Percentiles rank a stretch among this genome's conserved stretches.
Evolutionary conservation across 2,329 filamentous ascomycete species (phyloP).

Genomic region (Xylaria sp.): DNA sequence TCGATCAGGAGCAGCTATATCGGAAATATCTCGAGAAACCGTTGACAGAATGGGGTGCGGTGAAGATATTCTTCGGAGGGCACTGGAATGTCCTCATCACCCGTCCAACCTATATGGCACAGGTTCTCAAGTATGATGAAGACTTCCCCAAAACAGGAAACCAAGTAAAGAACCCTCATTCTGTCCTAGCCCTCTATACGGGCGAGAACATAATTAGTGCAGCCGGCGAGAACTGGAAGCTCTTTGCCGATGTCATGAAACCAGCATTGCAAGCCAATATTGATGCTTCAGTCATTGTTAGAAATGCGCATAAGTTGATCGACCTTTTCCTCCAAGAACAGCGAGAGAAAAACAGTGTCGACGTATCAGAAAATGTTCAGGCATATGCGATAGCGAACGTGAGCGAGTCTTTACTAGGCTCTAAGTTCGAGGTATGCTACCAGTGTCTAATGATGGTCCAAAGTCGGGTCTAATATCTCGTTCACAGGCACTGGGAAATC

Average conservation of each 20-base stretch:
- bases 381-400: constrained; percentile 16
- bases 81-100: constrained; percentile 56
- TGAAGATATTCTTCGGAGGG: constrained; percentile 55
- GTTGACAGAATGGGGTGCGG: constrained; percentile 49
- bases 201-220: constrained; percentile 50
- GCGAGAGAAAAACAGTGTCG: neutral
- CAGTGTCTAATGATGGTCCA: neutral
- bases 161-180: constrained; percentile 48
- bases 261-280: constrained; percentile 42
- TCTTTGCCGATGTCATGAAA: constrained; percentile 45
- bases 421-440: constrained; percentile 3
- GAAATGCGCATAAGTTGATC: constrained; percentile 36
- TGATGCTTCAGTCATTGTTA: constrained; percentile 32
- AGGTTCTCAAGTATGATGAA: constrained; percentile 45
- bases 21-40: constrained; percentile 46
- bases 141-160: constrained; percentile 48
- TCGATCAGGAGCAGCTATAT: constrained; percentile 51
- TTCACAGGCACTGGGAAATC: constrained; percentile 34
- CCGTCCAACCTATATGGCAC: constrained; percentile 49
- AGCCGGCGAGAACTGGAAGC: constrained; percentile 45
- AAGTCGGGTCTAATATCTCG: neutral
- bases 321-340: constrained; percentile 35
- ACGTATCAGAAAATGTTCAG: constrained; percentile 36
- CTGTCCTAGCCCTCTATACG: constrained; percentile 45
- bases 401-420: constrained; percentile 15